Evolutionary conservation across 192 early-diverging fungal species (phyloP).

Genomic region (Martensiomyces pterosporus): DNA sequence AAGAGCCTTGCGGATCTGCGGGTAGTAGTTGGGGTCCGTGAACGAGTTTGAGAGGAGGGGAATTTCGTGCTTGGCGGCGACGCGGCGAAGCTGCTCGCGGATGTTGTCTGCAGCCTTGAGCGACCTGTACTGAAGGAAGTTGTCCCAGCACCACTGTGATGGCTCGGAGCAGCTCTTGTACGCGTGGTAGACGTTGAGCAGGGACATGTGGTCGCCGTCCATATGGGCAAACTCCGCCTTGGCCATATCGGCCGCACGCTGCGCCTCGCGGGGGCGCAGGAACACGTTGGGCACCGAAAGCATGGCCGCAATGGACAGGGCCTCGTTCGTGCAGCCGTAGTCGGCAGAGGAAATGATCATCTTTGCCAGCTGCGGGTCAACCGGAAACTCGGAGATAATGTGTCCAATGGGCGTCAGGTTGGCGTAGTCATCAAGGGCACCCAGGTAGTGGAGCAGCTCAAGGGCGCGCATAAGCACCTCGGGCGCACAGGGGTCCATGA

Average conservation of each 20-base stretch:
- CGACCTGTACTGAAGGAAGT: constrained; percentile 86
- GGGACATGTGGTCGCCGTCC: constrained; percentile 94
- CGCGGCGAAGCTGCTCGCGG: constrained; percentile 78
- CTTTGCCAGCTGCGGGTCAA: constrained; percentile 94
- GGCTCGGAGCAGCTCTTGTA: constrained; percentile 66
- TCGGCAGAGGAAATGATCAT: constrained; percentile 83
- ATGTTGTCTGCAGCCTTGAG: constrained; percentile 92
- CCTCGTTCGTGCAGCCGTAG: constrained; percentile 89
- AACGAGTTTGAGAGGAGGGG: constrained; percentile 68
- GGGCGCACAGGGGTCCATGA: constrained; percentile 99
- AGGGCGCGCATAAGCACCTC: constrained; percentile 98
- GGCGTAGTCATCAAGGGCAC: constrained; percentile 92
- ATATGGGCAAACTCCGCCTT: constrained; percentile 90
- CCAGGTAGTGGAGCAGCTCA: constrained; percentile 93
- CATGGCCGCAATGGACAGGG: constrained; percentile 91
- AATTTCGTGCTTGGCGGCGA: constrained; percentile 71
- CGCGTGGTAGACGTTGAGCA: constrained; percentile 95
- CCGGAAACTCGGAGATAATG: constrained; percentile 92
- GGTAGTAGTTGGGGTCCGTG: constrained; percentile 71
- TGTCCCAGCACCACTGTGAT: constrained; percentile 87
- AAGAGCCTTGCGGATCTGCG: constrained; percentile 85
- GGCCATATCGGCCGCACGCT: constrained; percentile 84
- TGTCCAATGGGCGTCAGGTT: constrained; percentile 81
- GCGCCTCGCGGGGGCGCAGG: constrained; percentile 84
- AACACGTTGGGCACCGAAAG: constrained; percentile 87